Conservation (phyloP, 2,329 filamentous ascomycete species). For the Fusarium cyanostomum region DNA sequence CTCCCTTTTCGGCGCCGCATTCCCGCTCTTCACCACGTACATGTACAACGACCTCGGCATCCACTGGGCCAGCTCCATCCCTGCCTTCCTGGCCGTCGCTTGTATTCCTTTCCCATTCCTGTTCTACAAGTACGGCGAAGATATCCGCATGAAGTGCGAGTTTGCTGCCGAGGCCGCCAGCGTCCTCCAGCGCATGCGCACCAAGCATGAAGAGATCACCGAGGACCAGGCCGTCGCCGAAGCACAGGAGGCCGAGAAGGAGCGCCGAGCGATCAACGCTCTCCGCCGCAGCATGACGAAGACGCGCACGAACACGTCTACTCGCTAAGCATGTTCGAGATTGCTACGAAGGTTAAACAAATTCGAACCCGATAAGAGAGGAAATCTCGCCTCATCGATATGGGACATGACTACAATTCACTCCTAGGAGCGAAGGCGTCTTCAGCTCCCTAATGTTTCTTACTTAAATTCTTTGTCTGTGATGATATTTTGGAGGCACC, state of each 20-base stretch:
- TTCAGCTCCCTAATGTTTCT: background rate
- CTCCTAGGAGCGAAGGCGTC: background rate
- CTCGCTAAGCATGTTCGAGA: background rate
- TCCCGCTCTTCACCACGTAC: slow-evolving; percentile 74
- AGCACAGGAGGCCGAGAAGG: slow-evolving; percentile 39
- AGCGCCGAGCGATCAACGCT: slow-evolving; percentile 38
- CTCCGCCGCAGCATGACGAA: slow-evolving; percentile 32
- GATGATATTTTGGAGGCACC: background rate
- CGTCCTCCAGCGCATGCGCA: slow-evolving; percentile 60
- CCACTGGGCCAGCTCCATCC: slow-evolving; percentile 79
- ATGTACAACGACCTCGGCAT: slow-evolving; percentile 71
- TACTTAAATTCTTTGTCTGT: background rate
- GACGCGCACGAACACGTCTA: slow-evolving; percentile 8
- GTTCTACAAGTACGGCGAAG: slow-evolving; percentile 75
- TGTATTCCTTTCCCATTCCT: slow-evolving; percentile 80
- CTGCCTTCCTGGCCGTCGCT: slow-evolving; percentile 76
- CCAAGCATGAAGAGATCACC: slow-evolving; percentile 42
- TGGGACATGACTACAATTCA: background rate
- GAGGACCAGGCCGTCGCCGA: slow-evolving; percentile 44
- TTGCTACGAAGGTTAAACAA: background rate
- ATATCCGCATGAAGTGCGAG: slow-evolving; percentile 73
- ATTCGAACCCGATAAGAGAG: background rate
- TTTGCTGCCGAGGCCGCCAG: slow-evolving; percentile 73
- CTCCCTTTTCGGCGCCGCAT: slow-evolving; percentile 75
- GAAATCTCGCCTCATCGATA: background rate